A percentile compares a stretch with the other conserved stretches of the same genome.
Evolutionary conservation across 345 rosid species (phyloP).

Genomic region (Microcos paniculata): DNA sequence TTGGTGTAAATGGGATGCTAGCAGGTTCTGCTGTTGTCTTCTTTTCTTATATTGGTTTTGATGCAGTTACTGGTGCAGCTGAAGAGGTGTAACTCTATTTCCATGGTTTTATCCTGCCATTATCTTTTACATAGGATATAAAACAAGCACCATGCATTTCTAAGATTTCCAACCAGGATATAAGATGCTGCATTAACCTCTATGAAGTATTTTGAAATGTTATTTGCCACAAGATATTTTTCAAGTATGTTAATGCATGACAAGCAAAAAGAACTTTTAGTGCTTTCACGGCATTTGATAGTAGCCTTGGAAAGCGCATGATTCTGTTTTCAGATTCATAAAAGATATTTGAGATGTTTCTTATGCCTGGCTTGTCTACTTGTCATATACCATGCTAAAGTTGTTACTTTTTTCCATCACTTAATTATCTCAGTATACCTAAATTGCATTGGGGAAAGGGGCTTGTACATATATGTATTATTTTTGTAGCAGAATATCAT

Average conservation of each 20-base stretch:
- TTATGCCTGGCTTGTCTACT: background rate
- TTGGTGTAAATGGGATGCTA: slow-evolving; percentile 66
- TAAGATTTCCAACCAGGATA: background rate
- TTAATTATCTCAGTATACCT: background rate
- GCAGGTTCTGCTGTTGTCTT: slow-evolving; percentile 67
- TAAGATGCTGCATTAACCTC: background rate
- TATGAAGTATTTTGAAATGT: background rate
- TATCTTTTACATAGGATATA: background rate
- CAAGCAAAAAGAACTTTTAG: background rate
- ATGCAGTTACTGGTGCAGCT: slow-evolving; percentile 66
- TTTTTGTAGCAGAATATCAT: background rate
- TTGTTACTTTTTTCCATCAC: background rate
- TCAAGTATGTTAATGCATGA: background rate
- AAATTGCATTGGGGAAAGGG: background rate
- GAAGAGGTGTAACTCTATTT: slow-evolving; percentile 47
- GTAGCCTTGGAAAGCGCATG: background rate
- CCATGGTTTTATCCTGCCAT: background rate
- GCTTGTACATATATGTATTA: background rate
- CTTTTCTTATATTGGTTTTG: slow-evolving; percentile 71
- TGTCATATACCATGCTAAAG: background rate
- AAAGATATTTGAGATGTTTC: background rate
- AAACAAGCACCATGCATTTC: background rate
- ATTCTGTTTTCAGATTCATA: background rate
- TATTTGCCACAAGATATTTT: background rate
- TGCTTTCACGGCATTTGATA: background rate